Base-by-base conservation (phyloP, 805 yeast genomes). In the Pichia manshurica region DNA sequence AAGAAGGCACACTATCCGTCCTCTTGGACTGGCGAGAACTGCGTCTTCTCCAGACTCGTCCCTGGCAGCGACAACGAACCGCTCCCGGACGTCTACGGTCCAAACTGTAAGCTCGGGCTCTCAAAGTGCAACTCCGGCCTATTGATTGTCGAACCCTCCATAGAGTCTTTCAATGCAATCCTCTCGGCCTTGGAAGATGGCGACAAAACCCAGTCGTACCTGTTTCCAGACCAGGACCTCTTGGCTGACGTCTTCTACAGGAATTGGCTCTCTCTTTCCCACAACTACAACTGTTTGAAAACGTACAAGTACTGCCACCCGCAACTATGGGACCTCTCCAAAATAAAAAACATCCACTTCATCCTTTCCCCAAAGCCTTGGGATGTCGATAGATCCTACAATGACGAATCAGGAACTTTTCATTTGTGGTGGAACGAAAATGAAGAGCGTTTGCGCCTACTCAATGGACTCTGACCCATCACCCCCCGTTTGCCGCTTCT, bases 281-380 rank as follows among this genome's bases (percentile, higher is more conserved):
- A 72, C 62, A 70, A 66, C 51, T 79, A 79, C 61, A 79, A 79
- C 53, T 76, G 79, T 23, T 68, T 79, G 43, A 79, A 79, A 59
- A 78, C 84, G 0, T 64, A 79, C 50, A 66, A 63, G 34, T 38
- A 50, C 20, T 59, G 72, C 48, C 84, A 79, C 59, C 19, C 61
- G 2, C 71, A 72, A 17, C 52, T 79, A 25, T 76, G 82, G 76
- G 63, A 70, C 41, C 68, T 67, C 33, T 56, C 62, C 8, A 71
- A 68, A 51, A 79, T 79, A 45, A 79, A 78, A 57, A 78, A 75
- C 51, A 67, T 79, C 38, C 84, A 79, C 60, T 79, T 74, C 56
- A 79, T 79, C 29, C 52, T 79, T 36, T 70, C 73, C 5, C 83
- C 84, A 12, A 79, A 79, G 63, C 84, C 84, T 3, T 79, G 84